Evolutionary conservation across 75 land plant species (phyloP).

Genomic region (Pinus tabuliformis): DNA sequence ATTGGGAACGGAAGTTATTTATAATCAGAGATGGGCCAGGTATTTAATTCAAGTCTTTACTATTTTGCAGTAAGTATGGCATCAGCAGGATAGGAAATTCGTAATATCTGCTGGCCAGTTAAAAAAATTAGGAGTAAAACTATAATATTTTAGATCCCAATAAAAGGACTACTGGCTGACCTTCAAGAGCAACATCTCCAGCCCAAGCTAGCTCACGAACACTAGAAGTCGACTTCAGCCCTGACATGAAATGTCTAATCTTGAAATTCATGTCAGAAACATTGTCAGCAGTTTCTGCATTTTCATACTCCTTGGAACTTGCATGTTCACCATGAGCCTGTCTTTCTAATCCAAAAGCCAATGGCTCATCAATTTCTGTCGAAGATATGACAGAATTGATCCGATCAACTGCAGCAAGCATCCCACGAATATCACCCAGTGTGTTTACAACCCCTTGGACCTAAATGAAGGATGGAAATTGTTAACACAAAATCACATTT

Average conservation of each 20-base stretch:
- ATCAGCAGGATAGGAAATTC: neutral
- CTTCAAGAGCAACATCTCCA: slow-evolving; percentile 83
- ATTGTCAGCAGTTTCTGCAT: slow-evolving; percentile 24
- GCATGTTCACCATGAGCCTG: slow-evolving; percentile 32
- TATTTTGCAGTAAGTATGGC: neutral
- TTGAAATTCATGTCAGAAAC: slow-evolving; percentile 13
- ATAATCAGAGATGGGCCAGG: neutral
- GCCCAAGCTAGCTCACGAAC: slow-evolving; percentile 72
- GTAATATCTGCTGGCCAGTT: neutral
- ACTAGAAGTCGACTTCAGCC: slow-evolving; percentile 34
- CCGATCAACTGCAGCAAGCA: slow-evolving; percentile 76
- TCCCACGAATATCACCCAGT: slow-evolving; percentile 82
- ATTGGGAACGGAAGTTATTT: neutral
- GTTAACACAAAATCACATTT: neutral
- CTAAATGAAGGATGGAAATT: slow-evolving; percentile 31
- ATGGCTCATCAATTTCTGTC: slow-evolving; percentile 72
- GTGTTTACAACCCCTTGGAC: slow-evolving; percentile 99
- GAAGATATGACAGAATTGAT: slow-evolving; percentile 68
- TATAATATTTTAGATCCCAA: neutral
- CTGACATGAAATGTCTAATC: slow-evolving; percentile 41
- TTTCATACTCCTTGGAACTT: slow-evolving; percentile 12
- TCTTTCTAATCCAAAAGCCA: slow-evolving; percentile 78
- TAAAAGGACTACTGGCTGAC: slow-evolving; percentile 23
- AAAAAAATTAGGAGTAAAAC: too few species aligned
- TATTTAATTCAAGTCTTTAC: neutral